phyloP scores from a whole-genome alignment of 2,329 filamentous ascomycete genomes.

The Neofusicoccum cordaticola region DNA sequence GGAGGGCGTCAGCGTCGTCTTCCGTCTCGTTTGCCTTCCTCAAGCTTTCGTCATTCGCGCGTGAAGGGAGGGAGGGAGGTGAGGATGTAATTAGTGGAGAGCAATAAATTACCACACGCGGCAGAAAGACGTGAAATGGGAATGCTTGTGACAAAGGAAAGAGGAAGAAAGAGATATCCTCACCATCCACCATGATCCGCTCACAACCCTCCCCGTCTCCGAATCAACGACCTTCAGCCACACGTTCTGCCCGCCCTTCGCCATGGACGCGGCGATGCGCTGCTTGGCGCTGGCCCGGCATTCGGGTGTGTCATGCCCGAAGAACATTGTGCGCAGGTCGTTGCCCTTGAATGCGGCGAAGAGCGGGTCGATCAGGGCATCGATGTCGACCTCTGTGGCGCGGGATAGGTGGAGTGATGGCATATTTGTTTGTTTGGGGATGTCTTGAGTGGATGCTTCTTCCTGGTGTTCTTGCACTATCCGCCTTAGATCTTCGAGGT shows the following conservation, averaged over 20 bases:
- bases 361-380: background rate
- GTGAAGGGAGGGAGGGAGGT: no score
- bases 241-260: background rate
- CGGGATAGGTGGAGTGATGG: background rate
- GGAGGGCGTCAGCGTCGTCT: background rate
- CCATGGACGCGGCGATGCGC: background rate
- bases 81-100: no score
- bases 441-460: background rate
- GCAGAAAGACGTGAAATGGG: background rate
- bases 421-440: background rate
- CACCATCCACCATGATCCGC: background rate
- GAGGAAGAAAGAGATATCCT: background rate
- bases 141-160: background rate
- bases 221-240: background rate
- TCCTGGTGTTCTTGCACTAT: background rate
- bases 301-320: background rate
- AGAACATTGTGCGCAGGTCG: slow-evolving; percentile 11
- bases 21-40: no score
- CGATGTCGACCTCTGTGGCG: slow-evolving; percentile 7
- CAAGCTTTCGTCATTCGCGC: no score
- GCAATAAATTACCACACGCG: no score
- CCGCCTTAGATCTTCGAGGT: background rate
- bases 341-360: slow-evolving; percentile 1
- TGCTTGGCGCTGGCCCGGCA: background rate
- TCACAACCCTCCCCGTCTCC: background rate